A percentile compares a stretch with the other conserved stretches of the same genome.
These are phyloP conservation scores for Tillandsia leiboldiana DNA, from an alignment of 176 grass and related monocot species.

Conservation along the genomic window DNA sequence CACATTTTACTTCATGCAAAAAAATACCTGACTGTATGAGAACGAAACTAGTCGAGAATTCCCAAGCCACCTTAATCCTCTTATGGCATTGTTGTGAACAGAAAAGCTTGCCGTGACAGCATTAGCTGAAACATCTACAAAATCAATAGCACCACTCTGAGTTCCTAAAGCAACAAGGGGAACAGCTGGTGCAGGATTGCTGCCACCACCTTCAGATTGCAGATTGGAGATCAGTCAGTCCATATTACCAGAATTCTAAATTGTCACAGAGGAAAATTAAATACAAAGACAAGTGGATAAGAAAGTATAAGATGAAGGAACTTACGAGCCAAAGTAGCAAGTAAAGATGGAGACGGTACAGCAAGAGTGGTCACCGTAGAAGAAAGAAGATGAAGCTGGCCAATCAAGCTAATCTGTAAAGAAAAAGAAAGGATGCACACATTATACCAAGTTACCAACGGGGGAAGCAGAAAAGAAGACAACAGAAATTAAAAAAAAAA, in stretches of 20 bases:
- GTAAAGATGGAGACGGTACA: conserved; percentile 90
- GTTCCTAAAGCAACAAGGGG: conserved; percentile 92
- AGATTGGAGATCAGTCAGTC: conserved; percentile 19
- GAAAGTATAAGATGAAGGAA: conserved; percentile 10
- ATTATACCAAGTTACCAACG: neutral
- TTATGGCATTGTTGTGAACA: conserved; percentile 69
- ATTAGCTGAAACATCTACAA: conserved; percentile 77
- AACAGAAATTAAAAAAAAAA: neutral
- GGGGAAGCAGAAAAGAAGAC: neutral
- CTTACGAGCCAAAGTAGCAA: conserved; percentile 95
- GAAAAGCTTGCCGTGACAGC: conserved; percentile 82
- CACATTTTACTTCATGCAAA: neutral
- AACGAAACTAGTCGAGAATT: conserved; percentile 97
- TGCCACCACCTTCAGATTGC: conserved; percentile 81
- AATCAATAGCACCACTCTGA: conserved; percentile 81
- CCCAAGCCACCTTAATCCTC: conserved; percentile 93
- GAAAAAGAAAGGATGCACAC: conserved; percentile 4
- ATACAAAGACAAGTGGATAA: neutral
- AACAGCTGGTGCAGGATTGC: conserved; percentile 96
- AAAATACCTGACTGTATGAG: conserved; percentile 72
- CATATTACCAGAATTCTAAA: neutral
- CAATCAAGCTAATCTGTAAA: conserved; percentile 88
- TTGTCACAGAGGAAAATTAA: neutral
- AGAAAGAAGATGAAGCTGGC: conserved; percentile 98
- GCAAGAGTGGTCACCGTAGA: conserved; percentile 95